These are phyloP conservation scores for Tubosaeta sp. DNA, from an alignment of 768 basidiomycete genomes.

Conservation along the genomic window DNA sequence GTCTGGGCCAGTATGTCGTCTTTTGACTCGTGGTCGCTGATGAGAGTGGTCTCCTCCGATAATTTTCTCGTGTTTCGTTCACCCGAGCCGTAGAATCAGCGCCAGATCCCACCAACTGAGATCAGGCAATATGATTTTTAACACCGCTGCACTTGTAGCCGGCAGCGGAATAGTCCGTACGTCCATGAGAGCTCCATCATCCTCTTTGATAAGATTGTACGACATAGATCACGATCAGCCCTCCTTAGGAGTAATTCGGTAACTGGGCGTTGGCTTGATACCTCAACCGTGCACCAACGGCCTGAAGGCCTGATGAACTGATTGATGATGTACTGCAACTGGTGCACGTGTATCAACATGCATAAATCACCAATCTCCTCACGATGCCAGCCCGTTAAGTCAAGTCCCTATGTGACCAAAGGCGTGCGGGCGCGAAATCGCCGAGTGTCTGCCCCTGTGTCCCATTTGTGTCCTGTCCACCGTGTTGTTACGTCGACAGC, in stretches of 20 bases:
- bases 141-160: constrained; percentile 10
- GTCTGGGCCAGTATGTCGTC: background rate
- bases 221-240: constrained; percentile 21
- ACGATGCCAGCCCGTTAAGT: constrained; percentile 7
- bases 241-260: constrained; percentile 17
- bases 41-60: background rate
- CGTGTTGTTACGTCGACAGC: constrained; percentile 26
- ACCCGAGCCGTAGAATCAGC: constrained; percentile 16
- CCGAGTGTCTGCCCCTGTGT: constrained; percentile 18
- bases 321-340: constrained; percentile 9
- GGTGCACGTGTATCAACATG: constrained; percentile 25
- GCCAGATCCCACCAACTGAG: constrained; percentile 16
- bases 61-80: constrained; percentile 4
- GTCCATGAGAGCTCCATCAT: constrained; percentile 23
- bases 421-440: constrained; percentile 13
- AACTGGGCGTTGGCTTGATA: constrained; percentile 21
- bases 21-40: background rate
- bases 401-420: constrained; percentile 12
- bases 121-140: constrained; percentile 23
- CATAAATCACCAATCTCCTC: constrained; percentile 5
- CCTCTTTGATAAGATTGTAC: constrained; percentile 19
- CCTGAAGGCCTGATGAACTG: constrained; percentile 1
- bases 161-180: constrained; percentile 20
- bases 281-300: constrained; percentile 11
- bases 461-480: constrained; percentile 6